Evolutionary conservation across 2,329 filamentous ascomycete genomes (phyloP), one percentile per base, ranked within the genome.

Genomic region (Tolypocladium paradoxum): DNA sequence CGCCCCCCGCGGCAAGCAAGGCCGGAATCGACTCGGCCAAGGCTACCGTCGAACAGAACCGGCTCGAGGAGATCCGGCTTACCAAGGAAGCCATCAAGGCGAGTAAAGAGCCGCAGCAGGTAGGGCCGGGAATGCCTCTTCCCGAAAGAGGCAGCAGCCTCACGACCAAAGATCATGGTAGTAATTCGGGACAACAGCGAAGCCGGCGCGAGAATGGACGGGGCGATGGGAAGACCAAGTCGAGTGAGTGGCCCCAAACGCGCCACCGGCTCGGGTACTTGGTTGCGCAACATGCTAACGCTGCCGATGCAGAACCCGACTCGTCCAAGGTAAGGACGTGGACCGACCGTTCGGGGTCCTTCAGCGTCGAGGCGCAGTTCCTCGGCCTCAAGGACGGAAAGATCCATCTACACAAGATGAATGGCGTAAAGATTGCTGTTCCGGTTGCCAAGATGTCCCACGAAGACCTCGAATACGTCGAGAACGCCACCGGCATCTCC

Each of bases 351-450:
- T 90, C 90, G 36, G 93, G 92, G 62, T 92, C 91, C 1, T 99
- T 99, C 73, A 97, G 90, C 61, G 93, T 99, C 53, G 93, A 97
- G 60, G 93, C 93, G 18, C 90, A 99, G 67, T 99, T 97, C 65
- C 82, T 99, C 50, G 92, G 90, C 31, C 79, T 97, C 51, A 90
- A 90, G 67, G 93, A 97, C 66, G 90, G 91, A 58, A 97, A 97
- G 70, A 95, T 99, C 59, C 95, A 99, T 70, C 76, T 99, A 24
- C 93, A 99, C 75, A 99, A 99, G 74, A 80, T 90, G 71, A 99
- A 99, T 66, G 93, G 93, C 37, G 90, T 99, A 62, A 97, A 97
- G 71, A 99, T 99, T 69, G 93, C 93, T 9, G 93, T 99, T 4
- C 93, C 93, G 2, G 83, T 97, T 31, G 77, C 83, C 38, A 99